Base-by-base conservation (phyloP, 345 rosid species). In the Citropsis articulata region DNA sequence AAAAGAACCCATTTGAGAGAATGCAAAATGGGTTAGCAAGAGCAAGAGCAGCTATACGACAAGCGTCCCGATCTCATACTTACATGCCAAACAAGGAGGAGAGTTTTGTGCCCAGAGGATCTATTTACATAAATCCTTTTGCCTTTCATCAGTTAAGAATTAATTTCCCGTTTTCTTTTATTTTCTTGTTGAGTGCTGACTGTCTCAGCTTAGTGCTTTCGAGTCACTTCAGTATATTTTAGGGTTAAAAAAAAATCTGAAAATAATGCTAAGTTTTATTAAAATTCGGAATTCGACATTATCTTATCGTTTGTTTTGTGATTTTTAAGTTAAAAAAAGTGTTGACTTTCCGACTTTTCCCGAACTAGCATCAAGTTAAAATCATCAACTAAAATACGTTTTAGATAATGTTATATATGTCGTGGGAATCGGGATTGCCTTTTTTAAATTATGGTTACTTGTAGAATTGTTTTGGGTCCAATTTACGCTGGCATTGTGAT, bases 121-220 rank as follows among this genome's bases (percentile, higher is more conserved):
- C 89, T 9, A 77, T 89, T 57, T 92, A 90, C 86, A 71, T 80
- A 70, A 92, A 89, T 73, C 86, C 94, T 66, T 69, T 62, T 66
- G 87, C 94, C 36, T 91, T 91, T 83, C 91, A 88, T 80, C 93
- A 92, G 97, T 91, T 86, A 75, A 81, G 84, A 78, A 80, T 81
- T 79, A 69, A 68, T 74, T 73, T 48, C 74, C 12, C 81, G 38
- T 40, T 66, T 36, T 9, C n/a, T 42, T 18, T 16, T 24, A 19
- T 30, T 24, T 70, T 27, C 22, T 14, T 27, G n/a, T 45, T 45
- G 6, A 8, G 57, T 33, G 45, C 50, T 48, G 56, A 25, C 72
- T 25, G 13, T 38, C 18, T 67, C 21, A 38, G 55, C 6, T 33
- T 14, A 55, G 22, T 3, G 18, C 18, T 71, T 71, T 45, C 25